Evolutionary conservation across 2,329 filamentous ascomycete species (phyloP).

Genomic region (Colletotrichum orbiculare): DNA sequence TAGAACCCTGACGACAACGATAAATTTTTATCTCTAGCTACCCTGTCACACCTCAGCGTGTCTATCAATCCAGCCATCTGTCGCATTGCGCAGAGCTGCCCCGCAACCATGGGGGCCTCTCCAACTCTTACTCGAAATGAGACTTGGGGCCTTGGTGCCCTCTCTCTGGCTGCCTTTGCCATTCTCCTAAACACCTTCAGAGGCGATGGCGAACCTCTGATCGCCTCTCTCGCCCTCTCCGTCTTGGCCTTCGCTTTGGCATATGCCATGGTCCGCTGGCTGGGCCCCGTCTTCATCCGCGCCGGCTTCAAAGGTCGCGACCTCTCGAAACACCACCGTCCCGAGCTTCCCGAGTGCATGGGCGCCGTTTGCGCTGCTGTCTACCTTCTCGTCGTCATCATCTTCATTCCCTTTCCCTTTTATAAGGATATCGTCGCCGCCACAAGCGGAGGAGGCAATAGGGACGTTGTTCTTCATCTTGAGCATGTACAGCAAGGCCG

Average conservation of each 20-base stretch:
- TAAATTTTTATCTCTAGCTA: neutral
- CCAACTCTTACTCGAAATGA: conserved; percentile 62
- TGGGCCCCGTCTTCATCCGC: conserved; percentile 87
- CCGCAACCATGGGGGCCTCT: conserved; percentile 44
- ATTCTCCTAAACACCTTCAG: conserved; percentile 85
- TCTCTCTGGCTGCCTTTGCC: conserved; percentile 76
- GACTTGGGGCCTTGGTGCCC: conserved; percentile 65
- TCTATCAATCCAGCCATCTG: neutral
- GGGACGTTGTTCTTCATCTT: conserved; percentile 82
- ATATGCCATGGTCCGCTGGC: conserved; percentile 92
- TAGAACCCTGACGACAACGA: neutral
- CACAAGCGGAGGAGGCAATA: conserved; percentile 92
- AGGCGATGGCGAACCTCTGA: conserved; percentile 87
- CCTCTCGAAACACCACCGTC: conserved; percentile 75
- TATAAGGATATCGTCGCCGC: conserved; percentile 98
- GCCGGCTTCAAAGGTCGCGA: conserved; percentile 92
- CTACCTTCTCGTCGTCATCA: conserved; percentile 87
- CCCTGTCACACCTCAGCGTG: neutral
- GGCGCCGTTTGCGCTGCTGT: conserved; percentile 92
- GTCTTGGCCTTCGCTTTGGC: conserved; percentile 83
- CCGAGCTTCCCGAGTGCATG: conserved; percentile 95
- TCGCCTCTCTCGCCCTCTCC: conserved; percentile 89
- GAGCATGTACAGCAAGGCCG: conserved; percentile 83
- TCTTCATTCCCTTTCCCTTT: conserved; percentile 96
- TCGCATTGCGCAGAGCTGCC: conserved; percentile 8